A percentile compares a stretch with the other conserved stretches of the same genome.
Conservation (phyloP, 2,329 filamentous ascomycete species). For the Monilinia vaccinii-corymbosi region DNA sequence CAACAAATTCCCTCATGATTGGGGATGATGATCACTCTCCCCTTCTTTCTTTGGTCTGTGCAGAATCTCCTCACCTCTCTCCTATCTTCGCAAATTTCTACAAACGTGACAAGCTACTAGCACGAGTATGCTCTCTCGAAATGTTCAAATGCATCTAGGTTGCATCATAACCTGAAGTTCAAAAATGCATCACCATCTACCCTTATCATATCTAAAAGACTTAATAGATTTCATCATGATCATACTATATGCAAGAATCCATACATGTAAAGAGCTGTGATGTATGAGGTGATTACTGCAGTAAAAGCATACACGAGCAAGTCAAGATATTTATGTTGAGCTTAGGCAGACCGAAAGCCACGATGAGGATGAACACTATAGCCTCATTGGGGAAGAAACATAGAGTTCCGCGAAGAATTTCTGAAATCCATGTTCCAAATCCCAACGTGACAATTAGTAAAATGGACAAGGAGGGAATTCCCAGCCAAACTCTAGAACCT, state of each 20-base stretch:
- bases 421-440: neutral
- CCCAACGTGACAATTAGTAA: neutral
- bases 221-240: neutral
- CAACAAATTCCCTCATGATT: too few relatives aligned
- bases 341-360: neutral
- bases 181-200: neutral
- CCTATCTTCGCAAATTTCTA: neutral
- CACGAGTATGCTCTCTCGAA: neutral
- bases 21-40: neutral
- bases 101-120: neutral
- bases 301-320: neutral
- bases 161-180: neutral
- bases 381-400: neutral
- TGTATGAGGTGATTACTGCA: neutral
- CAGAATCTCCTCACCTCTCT: too few relatives aligned
- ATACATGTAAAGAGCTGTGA: neutral
- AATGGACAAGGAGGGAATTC: neutral
- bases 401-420: neutral
- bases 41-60: neutral
- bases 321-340: neutral
- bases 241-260: too few relatives aligned
- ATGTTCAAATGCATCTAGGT: neutral
- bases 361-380: neutral
- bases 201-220: neutral
- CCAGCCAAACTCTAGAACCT: neutral